Base-by-base conservation (phyloP, 148 eudicot species). In the Vaccinium darrowii region DNA sequence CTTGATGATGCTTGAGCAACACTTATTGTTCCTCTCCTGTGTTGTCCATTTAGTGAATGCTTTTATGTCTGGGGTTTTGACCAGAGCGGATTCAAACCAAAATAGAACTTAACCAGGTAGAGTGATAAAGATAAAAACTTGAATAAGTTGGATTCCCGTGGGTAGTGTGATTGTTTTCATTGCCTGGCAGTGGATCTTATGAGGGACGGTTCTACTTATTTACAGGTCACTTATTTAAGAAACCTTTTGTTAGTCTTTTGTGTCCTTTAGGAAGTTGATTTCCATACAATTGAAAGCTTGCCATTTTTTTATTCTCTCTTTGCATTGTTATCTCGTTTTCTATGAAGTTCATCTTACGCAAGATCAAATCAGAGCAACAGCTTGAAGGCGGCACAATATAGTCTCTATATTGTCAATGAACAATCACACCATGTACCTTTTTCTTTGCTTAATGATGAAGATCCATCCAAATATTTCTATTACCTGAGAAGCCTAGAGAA, bases 1-100 rank as follows among this genome's bases (percentile, higher is more conserved):
- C 97, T 96, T 33, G 87, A 96, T 69, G 95, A 94, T 78, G 98
- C 93, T 82, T 94, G 80, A 88, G 76, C 65, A 10, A 16, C 7
- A 60, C 19, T n/a, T 23, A 60, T 30, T 43, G 71, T 65, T 60
- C 25, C 5, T 54, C 50, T 27, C 14, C 16, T 30, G 33, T 51
- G n/a, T 60, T 87, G 65, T 73, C 25, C 25, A 15, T 74, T 57
- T 53, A 43, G 75, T 36, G 75, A 69, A 27, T 49, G 82, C 75
- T n/a, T 85, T 79, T 76, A 10, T 85, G 27, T 76, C 19, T 60
- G 69, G 76, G 71, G 73, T 60, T 83, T 23, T 74, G 51, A 83
- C 69, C 85, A 83, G 79, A 83, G 85, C 67, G 53, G 71, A 54
- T 73, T 39, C 14, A 23, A 53, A 54, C 47, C 53, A 36, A 39